Evolutionary conservation across 768 basidiomycete genomes (phyloP), one percentile per base, ranked within the genome.

Genomic region (Boletus patriciae): DNA sequence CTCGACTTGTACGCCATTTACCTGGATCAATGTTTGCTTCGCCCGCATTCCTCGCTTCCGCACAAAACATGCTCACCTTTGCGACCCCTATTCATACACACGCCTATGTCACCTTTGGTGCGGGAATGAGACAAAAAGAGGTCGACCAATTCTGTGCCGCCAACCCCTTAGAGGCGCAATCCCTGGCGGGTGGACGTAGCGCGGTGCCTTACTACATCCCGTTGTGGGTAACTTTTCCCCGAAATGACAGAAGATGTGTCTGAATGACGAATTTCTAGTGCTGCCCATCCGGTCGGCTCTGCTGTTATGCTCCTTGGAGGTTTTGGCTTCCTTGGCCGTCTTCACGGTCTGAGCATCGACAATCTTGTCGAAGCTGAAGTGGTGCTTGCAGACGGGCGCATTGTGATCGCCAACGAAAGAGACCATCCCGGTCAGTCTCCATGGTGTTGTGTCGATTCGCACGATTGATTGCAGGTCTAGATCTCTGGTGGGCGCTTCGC

Each of bases 291-390:
- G 4, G 85, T 82, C 4, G 88, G 90, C 16, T 88, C 88, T 51
- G 85, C 86, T 11, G 83, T 88, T 55, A 88, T 92, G 88, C 74
- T 92, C 57, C 79, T 90, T 4, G 93, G 90, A 18, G 94, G 94
- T 1, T 96, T 96, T 65, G 94, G 94, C 2, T 87, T 96, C 74
- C 76, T 94, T 43, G 86, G 90, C 50, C 81, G 94, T 50, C 73
- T 93, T 62, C 83, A 87, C 59, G 94, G 94, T 7, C 77, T 97
- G 52, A 94, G 91, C 56, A 83, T 94, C 67, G 94, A 98, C 70
- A 92, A 90, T 67, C 75, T 96, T 25, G 88, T 95, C 6, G 94
- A 97, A 66, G 88, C 90, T 0, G 94, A 98, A 72, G 86, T 94
- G 74, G 94, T 97, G 3, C 79, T 94, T 18, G 89, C 93, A 5